These are phyloP conservation scores for Seminavis robusta DNA, from an alignment of 108 stramenopile genomes.

Conservation along the genomic window DNA sequence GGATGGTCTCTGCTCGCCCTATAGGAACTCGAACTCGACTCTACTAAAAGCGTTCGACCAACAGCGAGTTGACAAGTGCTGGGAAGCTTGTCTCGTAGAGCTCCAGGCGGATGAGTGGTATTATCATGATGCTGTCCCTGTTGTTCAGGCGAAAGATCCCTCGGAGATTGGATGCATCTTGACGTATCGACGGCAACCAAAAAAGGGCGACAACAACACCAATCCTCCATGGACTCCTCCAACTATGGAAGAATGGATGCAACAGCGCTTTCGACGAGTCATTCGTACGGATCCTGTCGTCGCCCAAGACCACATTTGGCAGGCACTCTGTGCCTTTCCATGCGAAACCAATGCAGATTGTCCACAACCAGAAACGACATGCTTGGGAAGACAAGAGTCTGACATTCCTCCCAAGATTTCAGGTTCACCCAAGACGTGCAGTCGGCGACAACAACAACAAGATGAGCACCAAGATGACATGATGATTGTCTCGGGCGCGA, in stretches of 20 bases:
- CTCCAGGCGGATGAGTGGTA: conserved; percentile 15
- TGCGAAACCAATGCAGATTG: conserved; percentile 21
- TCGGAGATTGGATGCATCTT: conserved; percentile 11
- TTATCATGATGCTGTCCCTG: conserved; percentile 4
- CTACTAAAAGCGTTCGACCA: too few species aligned
- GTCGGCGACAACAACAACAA: background rate
- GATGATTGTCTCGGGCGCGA: conserved; percentile 25
- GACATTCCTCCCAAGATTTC: conserved; percentile 2
- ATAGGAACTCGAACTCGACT: too few species aligned
- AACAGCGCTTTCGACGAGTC: conserved; percentile 7
- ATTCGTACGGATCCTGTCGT: conserved; percentile 13
- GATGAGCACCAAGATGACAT: conserved; percentile 2
- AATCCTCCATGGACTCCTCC: too few species aligned
- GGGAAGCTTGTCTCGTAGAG: conserved; percentile 12
- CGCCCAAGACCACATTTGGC: background rate
- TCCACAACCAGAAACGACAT: conserved; percentile 1
- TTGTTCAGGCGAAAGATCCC: background rate
- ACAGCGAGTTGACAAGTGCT: too few species aligned
- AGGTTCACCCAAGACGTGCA: background rate
- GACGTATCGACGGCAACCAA: background rate
- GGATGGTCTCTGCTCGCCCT: too few species aligned
- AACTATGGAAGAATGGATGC: conserved; percentile 6
- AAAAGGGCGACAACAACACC: background rate
- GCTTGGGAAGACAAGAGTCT: background rate
- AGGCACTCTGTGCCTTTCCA: conserved; percentile 8